Evolutionary conservation across 2,329 filamentous ascomycete species (phyloP).

Genomic region (Fulvia fulva): DNA sequence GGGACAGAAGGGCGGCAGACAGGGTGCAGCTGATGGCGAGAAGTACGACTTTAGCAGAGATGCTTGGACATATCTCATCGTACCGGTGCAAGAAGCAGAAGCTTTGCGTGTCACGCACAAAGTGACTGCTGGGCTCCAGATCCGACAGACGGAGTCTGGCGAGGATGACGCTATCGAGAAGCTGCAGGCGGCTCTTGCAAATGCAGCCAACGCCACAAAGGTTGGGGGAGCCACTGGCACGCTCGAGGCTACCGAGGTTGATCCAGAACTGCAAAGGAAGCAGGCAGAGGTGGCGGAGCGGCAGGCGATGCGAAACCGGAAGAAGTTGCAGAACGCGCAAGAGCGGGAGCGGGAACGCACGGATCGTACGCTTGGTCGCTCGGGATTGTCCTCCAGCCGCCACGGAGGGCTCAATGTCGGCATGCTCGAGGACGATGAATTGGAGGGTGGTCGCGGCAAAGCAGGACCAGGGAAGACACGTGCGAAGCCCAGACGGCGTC

Average conservation of each 20-base stretch:
- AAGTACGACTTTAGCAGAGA: conserved; percentile 65
- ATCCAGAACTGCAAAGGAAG: conserved; percentile 71
- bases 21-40: conserved; percentile 37
- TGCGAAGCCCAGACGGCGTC: conserved; percentile 36
- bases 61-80: conserved; percentile 70
- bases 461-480: conserved; percentile 25
- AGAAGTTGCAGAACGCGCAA: conserved; percentile 64
- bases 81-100: conserved; percentile 64
- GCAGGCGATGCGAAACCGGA: conserved; percentile 58
- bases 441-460: conserved; percentile 27
- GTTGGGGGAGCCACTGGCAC: conserved; percentile 52
- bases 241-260: conserved; percentile 66
- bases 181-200: conserved; percentile 64
- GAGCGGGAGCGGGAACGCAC: conserved; percentile 59
- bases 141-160: conserved; percentile 63
- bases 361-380: conserved; percentile 47
- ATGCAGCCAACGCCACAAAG: conserved; percentile 55
- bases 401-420: conserved; percentile 59
- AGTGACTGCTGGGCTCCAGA: conserved; percentile 66
- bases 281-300: conserved; percentile 71
- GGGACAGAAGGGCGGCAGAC: conserved; percentile 32
- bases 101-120: conserved; percentile 71
- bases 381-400: conserved; percentile 45
- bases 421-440: conserved; percentile 63
- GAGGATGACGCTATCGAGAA: conserved; percentile 68